A percentile compares a stretch with the other conserved stretches of the same genome.
Evolutionary conservation across 805 yeast species (phyloP).

Genomic region (Nakazawaea ernobii): DNA sequence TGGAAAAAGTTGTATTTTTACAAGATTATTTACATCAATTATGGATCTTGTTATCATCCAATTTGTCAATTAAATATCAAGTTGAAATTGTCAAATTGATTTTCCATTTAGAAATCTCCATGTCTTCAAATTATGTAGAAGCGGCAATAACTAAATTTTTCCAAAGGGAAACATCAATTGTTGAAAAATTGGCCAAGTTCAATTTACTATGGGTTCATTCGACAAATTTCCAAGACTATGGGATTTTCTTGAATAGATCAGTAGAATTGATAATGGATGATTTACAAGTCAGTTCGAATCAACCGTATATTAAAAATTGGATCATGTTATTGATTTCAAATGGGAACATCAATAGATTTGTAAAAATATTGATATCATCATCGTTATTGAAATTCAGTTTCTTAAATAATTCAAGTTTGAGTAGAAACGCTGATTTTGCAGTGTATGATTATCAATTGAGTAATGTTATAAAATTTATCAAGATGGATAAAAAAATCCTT

Average conservation of each 20-base stretch:
- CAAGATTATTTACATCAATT: constrained; percentile 37
- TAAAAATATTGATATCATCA: constrained; percentile 50
- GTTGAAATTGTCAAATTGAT: constrained; percentile 65
- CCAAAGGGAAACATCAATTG: constrained; percentile 30
- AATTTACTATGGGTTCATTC: constrained; percentile 74
- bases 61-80: constrained; percentile 48
- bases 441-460: constrained; percentile 58
- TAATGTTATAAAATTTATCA: constrained; percentile 46
- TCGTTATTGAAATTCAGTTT: constrained; percentile 39
- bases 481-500: constrained; percentile 37
- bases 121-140: constrained; percentile 54
- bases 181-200: constrained; percentile 47
- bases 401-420: constrained; percentile 19
- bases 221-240: constrained; percentile 34
- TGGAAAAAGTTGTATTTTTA: constrained; percentile 32
- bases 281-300: constrained; percentile 28
- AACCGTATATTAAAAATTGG: constrained; percentile 30
- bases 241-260: constrained; percentile 40
- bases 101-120: constrained; percentile 52
- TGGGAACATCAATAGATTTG: constrained; percentile 56
- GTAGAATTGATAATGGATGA: constrained; percentile 65
- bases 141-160: constrained; percentile 64
- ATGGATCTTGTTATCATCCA: constrained; percentile 43
- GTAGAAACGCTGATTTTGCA: constrained; percentile 45
- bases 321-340: constrained; percentile 34